Percentiles rank a stretch among this genome's conserved stretches.
These are phyloP conservation scores for Limtongia smithiae DNA, from an alignment of 805 yeast genomes.

Conservation along the genomic window DNA sequence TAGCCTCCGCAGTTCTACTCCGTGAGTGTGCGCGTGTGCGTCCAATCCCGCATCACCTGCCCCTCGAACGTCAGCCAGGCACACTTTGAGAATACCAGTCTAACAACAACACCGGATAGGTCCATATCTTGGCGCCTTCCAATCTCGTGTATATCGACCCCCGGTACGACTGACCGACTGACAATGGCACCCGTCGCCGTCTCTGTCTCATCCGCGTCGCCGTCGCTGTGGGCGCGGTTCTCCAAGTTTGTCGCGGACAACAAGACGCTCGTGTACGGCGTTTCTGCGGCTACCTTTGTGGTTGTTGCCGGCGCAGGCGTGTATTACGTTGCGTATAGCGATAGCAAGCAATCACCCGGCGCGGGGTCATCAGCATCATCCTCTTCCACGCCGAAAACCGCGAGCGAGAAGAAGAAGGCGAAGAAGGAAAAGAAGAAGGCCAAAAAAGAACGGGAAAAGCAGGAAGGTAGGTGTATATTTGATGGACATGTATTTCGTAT, in stretches of 20 bases:
- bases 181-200: conserved; percentile 19
- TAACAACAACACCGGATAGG: too few species aligned
- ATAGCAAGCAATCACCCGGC: conserved; percentile 2
- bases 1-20: too few species aligned
- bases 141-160: too few species aligned
- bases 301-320: conserved; percentile 30
- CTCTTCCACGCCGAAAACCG: conserved; percentile 4
- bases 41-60: too few species aligned
- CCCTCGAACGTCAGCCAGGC: too few species aligned
- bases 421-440: conserved; percentile 25
- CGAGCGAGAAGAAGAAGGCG: conserved; percentile 18
- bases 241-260: conserved; percentile 28
- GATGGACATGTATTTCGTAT: too few species aligned
- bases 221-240: conserved; percentile 21
- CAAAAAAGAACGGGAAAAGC: conserved; percentile 18
- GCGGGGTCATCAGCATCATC: conserved; percentile 1
- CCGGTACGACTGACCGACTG: too few species aligned
- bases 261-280: conserved; percentile 27
- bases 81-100: too few species aligned
- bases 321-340: conserved; percentile 25
- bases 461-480: conserved; percentile 6
- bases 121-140: too few species aligned
- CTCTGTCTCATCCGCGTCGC: conserved; percentile 15
- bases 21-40: too few species aligned
- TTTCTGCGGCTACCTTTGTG: conserved; percentile 25